Evolutionary conservation across 331 rosid species (phyloP).

Genomic region (Phaseolus coccineus): DNA sequence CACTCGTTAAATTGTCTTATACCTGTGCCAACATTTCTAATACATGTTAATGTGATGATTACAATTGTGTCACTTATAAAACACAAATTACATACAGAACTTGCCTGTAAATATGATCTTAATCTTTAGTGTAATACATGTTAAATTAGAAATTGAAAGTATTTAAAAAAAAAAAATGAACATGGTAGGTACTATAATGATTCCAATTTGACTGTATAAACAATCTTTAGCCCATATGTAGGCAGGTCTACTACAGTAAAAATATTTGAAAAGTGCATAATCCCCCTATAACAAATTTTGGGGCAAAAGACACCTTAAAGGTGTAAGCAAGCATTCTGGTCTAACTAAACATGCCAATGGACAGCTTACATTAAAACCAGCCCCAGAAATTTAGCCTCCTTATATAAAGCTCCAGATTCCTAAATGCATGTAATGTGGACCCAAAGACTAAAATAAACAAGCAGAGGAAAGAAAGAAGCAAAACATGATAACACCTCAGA

Average conservation of each 20-base stretch:
- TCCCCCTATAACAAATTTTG: not conserved
- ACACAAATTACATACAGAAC: slow-evolving; percentile 5
- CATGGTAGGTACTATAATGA: not conserved
- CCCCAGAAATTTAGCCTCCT: not conserved
- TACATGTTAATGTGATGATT: not conserved
- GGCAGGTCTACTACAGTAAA: not conserved
- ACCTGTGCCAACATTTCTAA: not conserved
- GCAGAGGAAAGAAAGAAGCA: not conserved
- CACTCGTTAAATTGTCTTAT: not conserved
- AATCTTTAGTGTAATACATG: not conserved
- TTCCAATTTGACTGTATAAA: not conserved
- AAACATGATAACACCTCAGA: slow-evolving; percentile 12
- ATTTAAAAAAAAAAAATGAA: not conserved
- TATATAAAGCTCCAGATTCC: slow-evolving; percentile 8
- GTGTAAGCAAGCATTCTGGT: not conserved
- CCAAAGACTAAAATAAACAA: not conserved
- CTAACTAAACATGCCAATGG: not conserved
- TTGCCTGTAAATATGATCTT: not conserved
- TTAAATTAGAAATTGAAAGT: not conserved
- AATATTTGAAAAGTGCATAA: not conserved
- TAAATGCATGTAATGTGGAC: not conserved
- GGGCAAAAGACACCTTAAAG: not conserved
- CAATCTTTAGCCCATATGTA: slow-evolving; percentile 9
- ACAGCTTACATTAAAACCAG: not conserved
- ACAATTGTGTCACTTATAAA: not conserved